These are phyloP conservation scores for Wickerhamiella nectarea DNA, from an alignment of 805 yeast species.

Conservation along the genomic window DNA sequence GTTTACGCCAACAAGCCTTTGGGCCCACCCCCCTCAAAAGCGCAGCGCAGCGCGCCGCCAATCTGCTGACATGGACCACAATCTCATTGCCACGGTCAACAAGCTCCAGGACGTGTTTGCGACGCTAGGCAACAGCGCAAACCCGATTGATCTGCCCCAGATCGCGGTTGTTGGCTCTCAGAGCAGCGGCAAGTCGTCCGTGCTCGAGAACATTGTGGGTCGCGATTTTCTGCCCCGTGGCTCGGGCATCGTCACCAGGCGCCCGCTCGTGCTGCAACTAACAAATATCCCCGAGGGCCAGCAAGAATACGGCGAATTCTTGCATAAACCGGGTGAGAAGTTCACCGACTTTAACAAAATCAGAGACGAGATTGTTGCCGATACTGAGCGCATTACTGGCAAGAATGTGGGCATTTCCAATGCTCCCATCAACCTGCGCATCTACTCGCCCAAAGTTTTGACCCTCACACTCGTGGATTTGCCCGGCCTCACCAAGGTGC, in stretches of 20 bases:
- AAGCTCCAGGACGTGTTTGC: conserved; percentile 93
- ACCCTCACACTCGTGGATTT: conserved; percentile 90
- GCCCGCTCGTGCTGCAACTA: conserved; percentile 73
- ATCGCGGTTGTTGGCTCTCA: conserved; percentile 93
- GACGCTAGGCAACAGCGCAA: conserved; percentile 82
- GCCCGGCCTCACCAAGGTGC: conserved; percentile 96
- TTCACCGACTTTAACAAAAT: conserved; percentile 81
- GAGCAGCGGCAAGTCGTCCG: conserved; percentile 80
- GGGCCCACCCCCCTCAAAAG: background rate
- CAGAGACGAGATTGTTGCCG: conserved; percentile 78
- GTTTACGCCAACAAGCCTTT: background rate
- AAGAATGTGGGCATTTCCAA: conserved; percentile 74
- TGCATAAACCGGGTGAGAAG: conserved; percentile 80
- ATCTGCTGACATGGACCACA: conserved; percentile 43
- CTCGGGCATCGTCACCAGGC: conserved; percentile 81
- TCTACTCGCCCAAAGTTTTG: conserved; percentile 85
- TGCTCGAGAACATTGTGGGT: conserved; percentile 80
- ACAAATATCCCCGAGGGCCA: conserved; percentile 35
- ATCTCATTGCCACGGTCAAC: conserved; percentile 67
- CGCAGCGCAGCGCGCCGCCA: background rate
- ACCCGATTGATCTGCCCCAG: conserved; percentile 88
- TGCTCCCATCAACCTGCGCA: conserved; percentile 82
- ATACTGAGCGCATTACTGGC: conserved; percentile 72
- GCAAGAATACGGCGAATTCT: conserved; percentile 96
- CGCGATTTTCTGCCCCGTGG: conserved; percentile 87